Conservation (phyloP, 306 rosid genomes). For the Quercus rubra region DNA sequence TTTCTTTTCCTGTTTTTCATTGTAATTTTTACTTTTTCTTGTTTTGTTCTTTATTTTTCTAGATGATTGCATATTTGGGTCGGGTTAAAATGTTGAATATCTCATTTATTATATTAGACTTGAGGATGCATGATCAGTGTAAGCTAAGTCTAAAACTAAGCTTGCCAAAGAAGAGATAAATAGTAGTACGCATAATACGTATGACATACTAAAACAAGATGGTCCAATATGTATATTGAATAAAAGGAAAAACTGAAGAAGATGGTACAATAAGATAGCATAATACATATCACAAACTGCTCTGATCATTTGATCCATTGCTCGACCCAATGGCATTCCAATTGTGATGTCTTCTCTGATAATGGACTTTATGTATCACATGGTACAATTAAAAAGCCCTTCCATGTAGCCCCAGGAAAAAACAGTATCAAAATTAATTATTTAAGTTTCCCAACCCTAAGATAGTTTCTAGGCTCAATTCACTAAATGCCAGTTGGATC, state of each 20-base stretch:
- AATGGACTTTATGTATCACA: neutral
- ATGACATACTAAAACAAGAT: too few species aligned
- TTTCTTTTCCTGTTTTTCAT: conserved; percentile 1
- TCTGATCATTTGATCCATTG: too few species aligned
- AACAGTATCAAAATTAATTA: neutral
- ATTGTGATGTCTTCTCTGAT: too few species aligned
- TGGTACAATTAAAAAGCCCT: neutral
- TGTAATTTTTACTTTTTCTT: neutral
- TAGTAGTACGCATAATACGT: too few species aligned
- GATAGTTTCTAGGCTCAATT: neutral
- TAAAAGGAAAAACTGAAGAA: too few species aligned
- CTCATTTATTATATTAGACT: neutral
- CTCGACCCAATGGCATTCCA: too few species aligned
- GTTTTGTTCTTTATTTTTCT: neutral
- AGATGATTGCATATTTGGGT: neutral
- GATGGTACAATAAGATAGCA: too few species aligned
- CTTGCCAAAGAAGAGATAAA: too few species aligned
- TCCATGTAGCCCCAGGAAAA: neutral
- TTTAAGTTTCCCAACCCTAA: neutral
- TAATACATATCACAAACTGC: too few species aligned
- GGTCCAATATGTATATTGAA: too few species aligned
- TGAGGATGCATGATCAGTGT: too few species aligned
- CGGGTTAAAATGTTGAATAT: neutral
- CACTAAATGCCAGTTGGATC: neutral
- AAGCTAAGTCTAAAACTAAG: too few species aligned